These are phyloP conservation scores for Periconia macrospinosa DNA, from an alignment of 2,329 filamentous ascomycete genomes.

Conservation along the genomic window DNA sequence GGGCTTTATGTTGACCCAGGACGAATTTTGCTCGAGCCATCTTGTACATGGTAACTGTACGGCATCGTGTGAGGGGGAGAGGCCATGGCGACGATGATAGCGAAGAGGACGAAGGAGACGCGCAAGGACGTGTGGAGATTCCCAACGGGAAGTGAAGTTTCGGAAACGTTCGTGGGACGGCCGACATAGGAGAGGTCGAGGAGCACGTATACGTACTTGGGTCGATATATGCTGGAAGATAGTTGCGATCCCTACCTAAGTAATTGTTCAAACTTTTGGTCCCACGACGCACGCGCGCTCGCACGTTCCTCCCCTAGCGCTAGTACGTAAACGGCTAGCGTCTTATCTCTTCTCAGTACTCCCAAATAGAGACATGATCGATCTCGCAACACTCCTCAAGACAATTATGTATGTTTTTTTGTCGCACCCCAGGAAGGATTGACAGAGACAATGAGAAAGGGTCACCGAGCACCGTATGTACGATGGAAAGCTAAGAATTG, in stretches of 20 bases:
- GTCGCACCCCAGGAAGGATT: too few species aligned
- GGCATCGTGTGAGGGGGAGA: slow-evolving; percentile 16
- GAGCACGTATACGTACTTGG: background rate
- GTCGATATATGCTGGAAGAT: too few species aligned
- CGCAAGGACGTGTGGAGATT: background rate
- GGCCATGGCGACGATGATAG: slow-evolving; percentile 12
- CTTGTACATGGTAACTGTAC: slow-evolving; percentile 31
- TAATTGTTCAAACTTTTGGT: too few species aligned
- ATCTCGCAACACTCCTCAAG: too few species aligned
- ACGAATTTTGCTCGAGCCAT: slow-evolving; percentile 20
- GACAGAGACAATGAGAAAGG: too few species aligned
- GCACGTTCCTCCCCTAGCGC: background rate
- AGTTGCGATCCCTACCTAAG: too few species aligned
- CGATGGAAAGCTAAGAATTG: too few species aligned
- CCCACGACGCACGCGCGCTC: too few species aligned
- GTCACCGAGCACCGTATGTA: too few species aligned
- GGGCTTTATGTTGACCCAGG: slow-evolving; percentile 29
- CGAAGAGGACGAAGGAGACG: slow-evolving; percentile 10
- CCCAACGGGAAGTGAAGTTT: background rate
- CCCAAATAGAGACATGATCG: too few species aligned
- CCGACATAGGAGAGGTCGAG: slow-evolving; percentile 17
- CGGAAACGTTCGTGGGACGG: background rate
- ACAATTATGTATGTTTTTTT: too few species aligned
- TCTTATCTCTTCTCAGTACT: too few species aligned
- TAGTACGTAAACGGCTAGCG: background rate